Conservation (phyloP, 768 basidiomycete species). For the Russula foetens region DNA sequence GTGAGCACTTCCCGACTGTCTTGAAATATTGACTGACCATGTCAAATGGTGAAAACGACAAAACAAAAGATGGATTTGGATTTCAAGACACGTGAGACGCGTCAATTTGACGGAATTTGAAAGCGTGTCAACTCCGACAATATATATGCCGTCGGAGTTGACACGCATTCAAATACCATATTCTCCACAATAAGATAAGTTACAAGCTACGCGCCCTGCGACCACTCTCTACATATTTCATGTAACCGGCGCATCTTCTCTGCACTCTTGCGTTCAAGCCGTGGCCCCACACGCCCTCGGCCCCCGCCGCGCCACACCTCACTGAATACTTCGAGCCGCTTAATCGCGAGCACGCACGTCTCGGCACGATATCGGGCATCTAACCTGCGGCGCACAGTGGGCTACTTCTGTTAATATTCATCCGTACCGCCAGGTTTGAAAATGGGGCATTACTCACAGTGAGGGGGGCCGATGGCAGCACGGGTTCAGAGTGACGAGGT, state of each 20-base stretch:
- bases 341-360: constrained; percentile 42
- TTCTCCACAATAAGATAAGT: not conserved
- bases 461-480: not conserved
- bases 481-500: not conserved
- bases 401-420: constrained; percentile 25
- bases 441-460: not conserved
- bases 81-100: not conserved
- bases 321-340: constrained; percentile 33
- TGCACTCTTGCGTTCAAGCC: constrained; percentile 30
- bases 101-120: constrained; percentile 18
- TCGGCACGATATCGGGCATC: constrained; percentile 43
- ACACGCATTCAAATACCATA: too few species aligned
- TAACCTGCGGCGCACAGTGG: constrained; percentile 36
- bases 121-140: constrained; percentile 22
- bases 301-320: constrained; percentile 16
- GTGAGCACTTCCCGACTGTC: not conserved
- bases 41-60: not conserved
- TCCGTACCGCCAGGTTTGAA: not conserved
- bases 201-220: not conserved
- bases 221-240: constrained; percentile 43
- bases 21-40: not conserved
- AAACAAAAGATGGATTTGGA: not conserved
- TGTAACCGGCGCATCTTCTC: constrained; percentile 47
- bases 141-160: not conserved
- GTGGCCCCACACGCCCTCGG: not conserved